phyloP scores from a whole-genome alignment of 2,329 filamentous ascomycete species.

The Diaporthe capsici region DNA sequence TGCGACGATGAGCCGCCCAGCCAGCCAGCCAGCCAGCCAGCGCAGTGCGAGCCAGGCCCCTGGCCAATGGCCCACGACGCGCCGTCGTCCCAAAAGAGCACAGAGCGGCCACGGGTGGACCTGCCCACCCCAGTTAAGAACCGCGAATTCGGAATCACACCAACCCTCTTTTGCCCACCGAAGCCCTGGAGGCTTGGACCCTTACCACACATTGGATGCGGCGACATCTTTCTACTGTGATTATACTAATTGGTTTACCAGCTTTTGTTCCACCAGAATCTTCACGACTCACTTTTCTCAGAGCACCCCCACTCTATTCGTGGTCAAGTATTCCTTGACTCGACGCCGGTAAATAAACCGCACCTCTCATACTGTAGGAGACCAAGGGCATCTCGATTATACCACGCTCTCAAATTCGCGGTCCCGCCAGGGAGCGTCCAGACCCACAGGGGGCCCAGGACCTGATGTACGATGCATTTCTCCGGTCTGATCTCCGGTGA shows the following conservation, averaged over 20 bases:
- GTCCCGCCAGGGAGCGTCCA: constrained; percentile 13
- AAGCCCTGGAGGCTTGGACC: constrained; percentile 4
- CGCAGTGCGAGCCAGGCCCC: neutral
- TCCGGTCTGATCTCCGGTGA: constrained; percentile 14
- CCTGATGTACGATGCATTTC: constrained; percentile 19
- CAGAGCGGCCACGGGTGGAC: constrained; percentile 10
- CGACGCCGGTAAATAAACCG: neutral
- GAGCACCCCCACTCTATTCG: neutral
- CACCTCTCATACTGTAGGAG: neutral
- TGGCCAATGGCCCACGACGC: constrained; percentile 1
- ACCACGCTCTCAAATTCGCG: constrained; percentile 21
- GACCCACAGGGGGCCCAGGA: constrained; percentile 4
- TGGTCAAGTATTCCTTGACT: neutral
- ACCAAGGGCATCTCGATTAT: neutral
- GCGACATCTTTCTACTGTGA: neutral
- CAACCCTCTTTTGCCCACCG: constrained; percentile 16
- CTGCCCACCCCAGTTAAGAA: constrained; percentile 16
- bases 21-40: constrained; percentile 8
- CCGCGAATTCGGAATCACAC: constrained; percentile 13
- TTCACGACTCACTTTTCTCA: neutral
- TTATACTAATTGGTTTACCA: neutral
- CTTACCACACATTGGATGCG: neutral
- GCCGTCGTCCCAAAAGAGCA: constrained; percentile 24
- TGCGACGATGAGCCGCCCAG: neutral
- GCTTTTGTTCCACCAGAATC: neutral